Percentiles rank a stretch among this genome's conserved stretches.
Conservation (phyloP, 768 basidiomycete species). For the Neoboletus subvelutipes region DNA sequence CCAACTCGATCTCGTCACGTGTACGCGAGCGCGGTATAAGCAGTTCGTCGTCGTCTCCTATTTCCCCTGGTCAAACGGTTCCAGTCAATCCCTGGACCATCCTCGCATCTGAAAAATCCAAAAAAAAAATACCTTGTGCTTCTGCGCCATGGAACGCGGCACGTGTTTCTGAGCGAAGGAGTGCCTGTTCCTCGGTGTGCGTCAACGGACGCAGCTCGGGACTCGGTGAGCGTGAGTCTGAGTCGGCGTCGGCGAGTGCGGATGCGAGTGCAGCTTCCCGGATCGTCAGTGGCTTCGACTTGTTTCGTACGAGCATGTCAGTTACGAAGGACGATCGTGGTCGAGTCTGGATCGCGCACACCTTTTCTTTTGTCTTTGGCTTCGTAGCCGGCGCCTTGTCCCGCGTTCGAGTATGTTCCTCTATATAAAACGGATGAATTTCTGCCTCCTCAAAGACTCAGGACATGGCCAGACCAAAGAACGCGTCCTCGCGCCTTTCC, state of each 20-base stretch:
- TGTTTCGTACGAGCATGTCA: not conserved
- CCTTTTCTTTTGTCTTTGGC: constrained; percentile 51
- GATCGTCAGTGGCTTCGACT: constrained; percentile 74
- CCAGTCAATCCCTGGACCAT: not conserved
- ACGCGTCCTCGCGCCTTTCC: not conserved
- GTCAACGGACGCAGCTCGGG: constrained; percentile 53
- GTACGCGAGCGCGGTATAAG: constrained; percentile 76
- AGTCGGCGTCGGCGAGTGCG: constrained; percentile 45
- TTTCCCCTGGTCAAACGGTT: constrained; percentile 1
- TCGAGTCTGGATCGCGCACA: constrained; percentile 20
- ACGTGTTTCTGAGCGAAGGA: constrained; percentile 78
- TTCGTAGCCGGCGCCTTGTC: constrained; percentile 25
- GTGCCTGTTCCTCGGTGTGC: constrained; percentile 74
- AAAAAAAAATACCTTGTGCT: constrained; percentile 16
- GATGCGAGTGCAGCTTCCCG: constrained; percentile 71
- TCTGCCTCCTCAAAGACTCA: not conserved
- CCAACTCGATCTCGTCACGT: constrained; percentile 65
- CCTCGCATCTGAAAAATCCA: not conserved
- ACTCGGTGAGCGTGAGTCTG: constrained; percentile 59
- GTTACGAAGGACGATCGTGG: not conserved
- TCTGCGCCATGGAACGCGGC: constrained; percentile 67
- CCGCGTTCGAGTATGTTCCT: constrained; percentile 57
- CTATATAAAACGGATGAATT: constrained; percentile 35
- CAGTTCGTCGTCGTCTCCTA: constrained; percentile 61
- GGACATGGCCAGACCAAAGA: not conserved